phyloP scores from a whole-genome alignment of 2,329 filamentous ascomycete species.

The Xylariales sp. region DNA sequence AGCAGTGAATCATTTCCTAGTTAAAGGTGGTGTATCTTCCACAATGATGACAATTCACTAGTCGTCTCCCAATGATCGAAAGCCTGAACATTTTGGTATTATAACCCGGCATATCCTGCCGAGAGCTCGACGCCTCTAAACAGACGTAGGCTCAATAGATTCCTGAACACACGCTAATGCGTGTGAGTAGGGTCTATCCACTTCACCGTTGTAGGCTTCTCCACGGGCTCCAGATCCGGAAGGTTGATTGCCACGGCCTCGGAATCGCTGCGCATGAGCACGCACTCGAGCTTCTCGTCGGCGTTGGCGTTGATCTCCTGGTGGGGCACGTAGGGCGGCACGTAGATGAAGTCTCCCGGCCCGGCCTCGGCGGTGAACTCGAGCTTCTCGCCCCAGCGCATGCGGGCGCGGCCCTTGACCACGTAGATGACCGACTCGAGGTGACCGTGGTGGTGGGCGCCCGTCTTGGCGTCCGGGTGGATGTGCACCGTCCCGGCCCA shows the following conservation, averaged over 20 bases:
- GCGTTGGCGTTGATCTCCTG: slow-evolving; percentile 61
- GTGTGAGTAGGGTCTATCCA: slow-evolving; percentile 40
- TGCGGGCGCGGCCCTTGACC: slow-evolving; percentile 36
- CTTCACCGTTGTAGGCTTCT: slow-evolving; percentile 36
- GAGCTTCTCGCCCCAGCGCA: slow-evolving; percentile 39
- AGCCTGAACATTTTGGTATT: no score
- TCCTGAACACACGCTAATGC: slow-evolving; percentile 13
- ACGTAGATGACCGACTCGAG: slow-evolving; percentile 41
- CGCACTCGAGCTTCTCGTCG: slow-evolving; percentile 85
- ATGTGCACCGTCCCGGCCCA: slow-evolving; percentile 41
- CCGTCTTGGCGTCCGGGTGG: slow-evolving; percentile 37
- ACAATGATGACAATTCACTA: no score
- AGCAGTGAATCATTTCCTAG: no score
- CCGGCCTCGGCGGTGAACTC: slow-evolving; percentile 40
- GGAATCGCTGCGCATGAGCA: slow-evolving; percentile 37
- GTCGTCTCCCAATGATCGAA: no score
- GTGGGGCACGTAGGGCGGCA: slow-evolving; percentile 38
- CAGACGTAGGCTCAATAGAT: no score
- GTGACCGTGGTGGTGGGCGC: slow-evolving; percentile 39
- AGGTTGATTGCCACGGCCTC: slow-evolving; percentile 40
- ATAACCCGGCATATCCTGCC: no score
- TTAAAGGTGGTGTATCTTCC: no score
- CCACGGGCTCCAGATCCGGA: slow-evolving; percentile 35
- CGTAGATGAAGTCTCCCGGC: slow-evolving; percentile 41
- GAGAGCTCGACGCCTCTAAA: no score